These are phyloP conservation scores for Penicillium coffeae DNA, from an alignment of 495 filamentous ascomycete species.

Conservation along the genomic window DNA sequence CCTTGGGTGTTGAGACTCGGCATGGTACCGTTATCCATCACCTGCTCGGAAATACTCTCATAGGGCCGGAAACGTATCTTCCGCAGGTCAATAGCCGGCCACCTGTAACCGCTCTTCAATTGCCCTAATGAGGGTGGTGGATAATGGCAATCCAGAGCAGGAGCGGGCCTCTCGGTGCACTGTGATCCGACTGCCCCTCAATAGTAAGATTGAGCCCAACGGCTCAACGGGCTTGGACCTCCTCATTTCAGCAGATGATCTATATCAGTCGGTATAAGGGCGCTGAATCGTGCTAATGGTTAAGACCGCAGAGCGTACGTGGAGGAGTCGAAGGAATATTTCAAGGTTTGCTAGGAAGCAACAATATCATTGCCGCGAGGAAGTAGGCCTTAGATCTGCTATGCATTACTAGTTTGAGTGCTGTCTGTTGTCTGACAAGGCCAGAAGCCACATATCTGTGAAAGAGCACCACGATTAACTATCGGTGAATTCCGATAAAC, in stretches of 20 bases:
- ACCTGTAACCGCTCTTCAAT: slow-evolving; percentile 5
- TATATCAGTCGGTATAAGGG: neutral
- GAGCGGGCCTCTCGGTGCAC: slow-evolving; percentile 6
- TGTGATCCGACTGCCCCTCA: slow-evolving; percentile 1
- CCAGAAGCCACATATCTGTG: too few relatives aligned
- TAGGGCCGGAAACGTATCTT: neutral
- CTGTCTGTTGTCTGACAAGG: too few relatives aligned
- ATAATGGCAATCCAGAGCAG: neutral
- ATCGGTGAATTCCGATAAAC: too few relatives aligned
- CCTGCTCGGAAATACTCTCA: neutral
- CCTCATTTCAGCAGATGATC: neutral
- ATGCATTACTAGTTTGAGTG: too few relatives aligned
- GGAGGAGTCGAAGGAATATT: neutral
- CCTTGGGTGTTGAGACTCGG: too few relatives aligned
- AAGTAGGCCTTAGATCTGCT: too few relatives aligned
- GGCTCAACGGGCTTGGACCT: neutral
- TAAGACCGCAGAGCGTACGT: neutral
- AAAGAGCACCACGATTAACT: too few relatives aligned
- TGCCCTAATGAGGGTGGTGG: neutral
- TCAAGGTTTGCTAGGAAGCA: too few relatives aligned
- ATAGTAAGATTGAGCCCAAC: neutral
- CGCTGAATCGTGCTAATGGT: neutral
- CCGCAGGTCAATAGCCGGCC: slow-evolving; percentile 13
- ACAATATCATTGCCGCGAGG: too few relatives aligned
- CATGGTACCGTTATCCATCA: too few relatives aligned